Conservation (phyloP, 129 eudicot genomes). For the Flaveria ramosissima region DNA sequence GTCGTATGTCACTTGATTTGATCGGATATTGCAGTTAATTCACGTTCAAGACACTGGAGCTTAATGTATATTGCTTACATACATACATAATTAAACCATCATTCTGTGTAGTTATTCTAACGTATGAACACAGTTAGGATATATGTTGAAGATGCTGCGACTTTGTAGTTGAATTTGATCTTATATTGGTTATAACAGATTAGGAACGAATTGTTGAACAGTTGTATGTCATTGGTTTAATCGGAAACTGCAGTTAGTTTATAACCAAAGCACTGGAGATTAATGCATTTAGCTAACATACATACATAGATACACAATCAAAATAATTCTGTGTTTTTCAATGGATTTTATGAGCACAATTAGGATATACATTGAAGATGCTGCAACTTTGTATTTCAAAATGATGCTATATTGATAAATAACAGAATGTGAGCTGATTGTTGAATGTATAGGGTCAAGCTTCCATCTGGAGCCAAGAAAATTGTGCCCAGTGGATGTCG, state of each 20-base stretch:
- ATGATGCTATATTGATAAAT: not conserved
- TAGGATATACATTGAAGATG: not conserved
- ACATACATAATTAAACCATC: not conserved
- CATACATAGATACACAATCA: too few species aligned
- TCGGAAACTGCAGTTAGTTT: too few species aligned
- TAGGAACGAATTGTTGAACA: too few species aligned
- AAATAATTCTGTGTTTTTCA: too few species aligned
- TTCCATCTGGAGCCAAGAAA: slow-evolving; percentile 64
- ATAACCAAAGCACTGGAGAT: too few species aligned
- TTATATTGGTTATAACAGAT: too few species aligned
- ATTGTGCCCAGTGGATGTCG: slow-evolving; percentile 64
- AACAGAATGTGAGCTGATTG: not conserved
- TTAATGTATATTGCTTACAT: not conserved
- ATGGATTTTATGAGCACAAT: too few species aligned
- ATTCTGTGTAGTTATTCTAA: not conserved
- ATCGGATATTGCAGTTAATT: not conserved
- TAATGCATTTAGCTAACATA: too few species aligned
- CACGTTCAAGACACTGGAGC: too few species aligned
- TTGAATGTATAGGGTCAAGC: slow-evolving; percentile 47
- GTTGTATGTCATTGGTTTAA: too few species aligned
- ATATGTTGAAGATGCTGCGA: not conserved
- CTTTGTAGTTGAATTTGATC: too few species aligned
- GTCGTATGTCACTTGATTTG: too few species aligned
- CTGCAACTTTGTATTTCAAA: not conserved
- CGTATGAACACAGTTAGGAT: not conserved